A percentile compares a stretch with the other conserved stretches of the same genome.
phyloP scores from a whole-genome alignment of 768 basidiomycete species.

The Infundibulicybe gibba region DNA sequence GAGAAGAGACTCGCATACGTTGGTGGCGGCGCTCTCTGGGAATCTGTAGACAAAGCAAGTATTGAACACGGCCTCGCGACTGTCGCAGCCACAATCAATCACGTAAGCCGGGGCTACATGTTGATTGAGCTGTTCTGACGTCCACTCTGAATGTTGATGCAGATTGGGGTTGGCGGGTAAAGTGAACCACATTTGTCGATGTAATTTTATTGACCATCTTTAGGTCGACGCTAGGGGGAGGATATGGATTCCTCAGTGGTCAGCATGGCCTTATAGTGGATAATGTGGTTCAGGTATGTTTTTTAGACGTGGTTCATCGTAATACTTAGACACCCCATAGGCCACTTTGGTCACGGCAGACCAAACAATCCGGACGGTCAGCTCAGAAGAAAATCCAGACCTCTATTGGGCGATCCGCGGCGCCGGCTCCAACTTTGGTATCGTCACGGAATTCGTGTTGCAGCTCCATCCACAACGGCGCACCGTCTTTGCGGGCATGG shows the following conservation, averaged over 20 bases:
- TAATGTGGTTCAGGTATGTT: slow-evolving; percentile 3
- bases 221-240: background rate
- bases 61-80: slow-evolving; percentile 29
- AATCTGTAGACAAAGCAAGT: slow-evolving; percentile 26
- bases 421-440: background rate
- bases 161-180: slow-evolving; percentile 1
- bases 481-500: background rate
- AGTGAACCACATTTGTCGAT: background rate
- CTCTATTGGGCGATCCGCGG: background rate
- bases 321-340: background rate
- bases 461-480: background rate
- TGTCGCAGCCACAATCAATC: slow-evolving; percentile 26
- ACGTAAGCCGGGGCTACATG: slow-evolving; percentile 15
- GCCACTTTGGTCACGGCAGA: background rate
- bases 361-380: background rate
- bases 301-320: background rate
- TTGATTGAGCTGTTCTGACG: background rate
- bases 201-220: background rate
- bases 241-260: background rate
- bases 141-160: background rate
- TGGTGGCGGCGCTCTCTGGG: slow-evolving; percentile 31
- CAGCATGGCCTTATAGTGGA: slow-evolving; percentile 1
- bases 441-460: background rate
- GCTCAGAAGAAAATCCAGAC: background rate
- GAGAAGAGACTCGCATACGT: slow-evolving; percentile 21